These are phyloP conservation scores for Kandelia obovata DNA, from an alignment of 345 rosid species.

Conservation along the genomic window DNA sequence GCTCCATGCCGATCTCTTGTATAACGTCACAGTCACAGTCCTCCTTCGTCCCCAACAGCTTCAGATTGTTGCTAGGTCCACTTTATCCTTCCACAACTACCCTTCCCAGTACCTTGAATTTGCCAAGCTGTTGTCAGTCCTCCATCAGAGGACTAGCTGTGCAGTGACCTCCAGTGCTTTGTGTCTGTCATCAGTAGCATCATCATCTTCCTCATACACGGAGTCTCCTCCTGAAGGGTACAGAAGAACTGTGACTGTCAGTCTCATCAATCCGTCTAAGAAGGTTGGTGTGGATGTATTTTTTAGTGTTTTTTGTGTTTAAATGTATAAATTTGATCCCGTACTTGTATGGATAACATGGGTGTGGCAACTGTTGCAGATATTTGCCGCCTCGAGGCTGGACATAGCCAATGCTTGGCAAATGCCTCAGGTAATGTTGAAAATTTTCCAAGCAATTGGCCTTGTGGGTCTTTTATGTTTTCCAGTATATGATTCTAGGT, in stretches of 20 bases:
- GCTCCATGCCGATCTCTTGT: slow-evolving; percentile 30
- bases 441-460: neutral
- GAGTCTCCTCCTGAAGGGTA: slow-evolving; percentile 88
- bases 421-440: slow-evolving; percentile 76
- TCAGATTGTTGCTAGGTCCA: slow-evolving; percentile 11
- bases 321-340: neutral
- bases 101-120: slow-evolving; percentile 20
- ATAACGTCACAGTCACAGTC: slow-evolving; percentile 10
- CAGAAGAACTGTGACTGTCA: slow-evolving; percentile 78
- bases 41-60: slow-evolving; percentile 1
- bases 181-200: slow-evolving; percentile 3
- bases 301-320: neutral
- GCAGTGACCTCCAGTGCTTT: slow-evolving; percentile 9
- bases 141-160: slow-evolving; percentile 16
- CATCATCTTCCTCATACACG: slow-evolving; percentile 42
- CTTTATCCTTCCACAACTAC: slow-evolving; percentile 23
- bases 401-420: slow-evolving; percentile 85
- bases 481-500: neutral
- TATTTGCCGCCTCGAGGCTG: slow-evolving; percentile 82
- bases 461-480: no score
- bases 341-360: neutral
- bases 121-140: slow-evolving; percentile 27
- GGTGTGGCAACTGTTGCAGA: slow-evolving; percentile 33
- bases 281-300: slow-evolving; percentile 38
- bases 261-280: slow-evolving; percentile 72